Evolutionary conservation across 139 green algal species (phyloP).

Genomic region (Micractinium conductrix): DNA sequence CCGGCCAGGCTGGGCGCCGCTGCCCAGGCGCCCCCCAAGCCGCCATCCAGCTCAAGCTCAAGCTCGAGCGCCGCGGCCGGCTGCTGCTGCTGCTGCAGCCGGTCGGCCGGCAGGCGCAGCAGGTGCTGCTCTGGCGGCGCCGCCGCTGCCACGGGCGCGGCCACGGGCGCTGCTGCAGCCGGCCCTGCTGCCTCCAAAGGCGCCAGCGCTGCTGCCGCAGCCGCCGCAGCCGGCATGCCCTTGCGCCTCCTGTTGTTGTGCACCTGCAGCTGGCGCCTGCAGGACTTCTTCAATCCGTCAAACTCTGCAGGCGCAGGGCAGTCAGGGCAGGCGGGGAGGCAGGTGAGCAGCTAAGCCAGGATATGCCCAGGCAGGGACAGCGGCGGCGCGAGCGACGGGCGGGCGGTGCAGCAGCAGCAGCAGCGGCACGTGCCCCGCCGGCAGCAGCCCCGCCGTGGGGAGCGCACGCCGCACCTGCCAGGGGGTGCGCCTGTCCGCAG

Average conservation of each 20-base stretch:
- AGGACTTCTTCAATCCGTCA: conserved; percentile 84
- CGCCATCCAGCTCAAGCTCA: neutral
- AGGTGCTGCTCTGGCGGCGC: neutral
- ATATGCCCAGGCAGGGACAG: too few species aligned
- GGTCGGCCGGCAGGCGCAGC: neutral
- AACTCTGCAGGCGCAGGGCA: too few species aligned
- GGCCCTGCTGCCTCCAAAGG: neutral
- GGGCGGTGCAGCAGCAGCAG: too few species aligned
- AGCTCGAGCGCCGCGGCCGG: neutral
- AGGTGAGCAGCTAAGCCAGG: too few species aligned
- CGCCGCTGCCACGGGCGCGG: neutral
- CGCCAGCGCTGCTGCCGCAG: neutral
- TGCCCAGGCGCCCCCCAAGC: neutral
- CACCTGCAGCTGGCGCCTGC: conserved; percentile 60
- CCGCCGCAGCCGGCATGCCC: neutral
- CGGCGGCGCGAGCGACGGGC: too few species aligned
- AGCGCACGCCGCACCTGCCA: too few species aligned
- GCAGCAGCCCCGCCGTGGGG: too few species aligned
- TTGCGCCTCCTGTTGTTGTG: conserved; percentile 66
- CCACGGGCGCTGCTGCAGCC: neutral
- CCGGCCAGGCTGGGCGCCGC: neutral
- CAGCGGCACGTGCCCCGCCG: too few species aligned
- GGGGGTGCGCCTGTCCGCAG: conserved; percentile 86
- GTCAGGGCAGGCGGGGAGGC: too few species aligned
- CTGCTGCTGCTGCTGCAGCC: neutral